Base-by-base conservation (phyloP, 305 asterid genomes). In the Fraxinus paxiana region DNA sequence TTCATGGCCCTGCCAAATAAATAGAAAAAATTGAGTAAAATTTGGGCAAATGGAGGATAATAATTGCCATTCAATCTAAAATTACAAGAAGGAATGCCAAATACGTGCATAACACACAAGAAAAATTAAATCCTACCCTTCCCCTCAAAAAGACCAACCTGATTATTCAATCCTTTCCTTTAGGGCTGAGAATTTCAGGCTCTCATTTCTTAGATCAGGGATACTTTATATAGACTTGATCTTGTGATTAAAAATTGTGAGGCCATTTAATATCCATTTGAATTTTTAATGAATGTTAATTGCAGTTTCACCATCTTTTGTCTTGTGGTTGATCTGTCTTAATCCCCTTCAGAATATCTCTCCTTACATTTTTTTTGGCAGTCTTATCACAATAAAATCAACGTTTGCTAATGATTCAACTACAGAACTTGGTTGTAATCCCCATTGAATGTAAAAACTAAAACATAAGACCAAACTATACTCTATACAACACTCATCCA, bases 1-100 rank as follows among this genome's bases (percentile, higher is more conserved):
- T 93, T 96, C 98, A 82, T 96, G 92, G 38, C 99, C 99, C 99
- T 96, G 94, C 82, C 86, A 89, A 77, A 85, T 80, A 76, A 28
- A 77, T 22, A 33, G 13, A 18, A 78, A 82, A 34, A 59, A 10
- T 30, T 48, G 34, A 54, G 70, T 31, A 33, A 33, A 31, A 48
- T 22, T 51, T n/a, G 35, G 59, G 18, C 77, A 83, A 15, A 65
- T 7, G 78, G 30, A 26, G 38, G 73, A 13, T 38, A 70, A 15
- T 34, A 69, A 18, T 34, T 56, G 8, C 34, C 77, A 72, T 72
- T 20, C 48, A 38, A 77, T 70, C 24, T 10, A 33, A 46, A 71
- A 33, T 43, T 13, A 28, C 43, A 72, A 22, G 35, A 2, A 43
- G 46, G 48, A 81, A 38, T 28, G 9, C 61, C 65, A 70, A 56